Conservation (phyloP, 306 rosid species). For the Dicorynia guianensis region DNA sequence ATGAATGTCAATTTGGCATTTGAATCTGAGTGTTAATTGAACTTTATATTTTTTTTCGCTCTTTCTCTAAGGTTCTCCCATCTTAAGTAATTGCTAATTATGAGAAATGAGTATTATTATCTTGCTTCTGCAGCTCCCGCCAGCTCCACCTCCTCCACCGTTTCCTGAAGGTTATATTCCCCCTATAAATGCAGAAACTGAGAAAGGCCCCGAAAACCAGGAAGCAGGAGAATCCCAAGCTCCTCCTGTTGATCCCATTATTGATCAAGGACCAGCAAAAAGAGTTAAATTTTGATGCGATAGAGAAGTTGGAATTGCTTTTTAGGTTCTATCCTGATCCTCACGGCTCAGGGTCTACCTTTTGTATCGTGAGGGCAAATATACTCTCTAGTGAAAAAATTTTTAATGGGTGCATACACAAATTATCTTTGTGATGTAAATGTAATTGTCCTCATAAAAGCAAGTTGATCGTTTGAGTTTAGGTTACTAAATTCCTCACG, state of each 20-base stretch:
- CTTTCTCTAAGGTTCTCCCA: not conserved
- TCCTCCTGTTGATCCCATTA: constrained; percentile 77
- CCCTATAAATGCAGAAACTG: constrained; percentile 58
- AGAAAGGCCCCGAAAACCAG: constrained; percentile 71
- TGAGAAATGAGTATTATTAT: constrained; percentile 23
- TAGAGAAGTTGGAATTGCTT: constrained; percentile 10
- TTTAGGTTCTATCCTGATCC: not conserved
- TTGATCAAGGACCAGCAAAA: constrained; percentile 91
- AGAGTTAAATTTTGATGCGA: constrained; percentile 70
- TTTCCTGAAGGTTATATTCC: constrained; percentile 91
- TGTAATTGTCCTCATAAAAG: too few species aligned
- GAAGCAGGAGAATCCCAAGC: constrained; percentile 71
- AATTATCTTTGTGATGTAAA: too few species aligned
- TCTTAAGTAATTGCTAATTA: constrained; percentile 20
- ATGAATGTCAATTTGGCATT: constrained; percentile 10
- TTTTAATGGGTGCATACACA: too few species aligned
- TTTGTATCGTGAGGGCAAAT: too few species aligned
- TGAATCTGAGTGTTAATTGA: not conserved
- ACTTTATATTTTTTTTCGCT: constrained; percentile 2
- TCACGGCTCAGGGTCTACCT: too few species aligned
- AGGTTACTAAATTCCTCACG: too few species aligned
- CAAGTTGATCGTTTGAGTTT: too few species aligned
- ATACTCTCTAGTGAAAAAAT: too few species aligned
- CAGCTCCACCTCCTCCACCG: constrained; percentile 88
- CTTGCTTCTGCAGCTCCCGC: constrained; percentile 66